Conservation (phyloP, 108 stramenopile species). For the Phaeodactylum tricornutum region DNA sequence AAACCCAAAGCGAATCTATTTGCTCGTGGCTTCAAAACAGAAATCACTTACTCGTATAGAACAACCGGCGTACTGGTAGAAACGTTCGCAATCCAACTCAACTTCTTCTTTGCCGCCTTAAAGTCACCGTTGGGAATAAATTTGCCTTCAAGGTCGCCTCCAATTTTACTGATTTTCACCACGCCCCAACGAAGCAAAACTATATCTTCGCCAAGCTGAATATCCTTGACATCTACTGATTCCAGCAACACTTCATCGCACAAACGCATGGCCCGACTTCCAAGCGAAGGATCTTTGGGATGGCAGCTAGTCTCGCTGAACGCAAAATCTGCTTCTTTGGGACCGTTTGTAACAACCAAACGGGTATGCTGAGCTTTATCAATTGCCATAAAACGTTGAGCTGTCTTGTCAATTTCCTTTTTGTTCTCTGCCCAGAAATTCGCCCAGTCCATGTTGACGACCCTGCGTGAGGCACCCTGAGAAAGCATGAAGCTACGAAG, state of each 20-base stretch:
- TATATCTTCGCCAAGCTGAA: constrained; percentile 84
- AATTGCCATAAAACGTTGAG: constrained; percentile 95
- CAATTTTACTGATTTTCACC: constrained; percentile 77
- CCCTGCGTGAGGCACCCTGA: constrained; percentile 83
- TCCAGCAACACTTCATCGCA: constrained; percentile 72
- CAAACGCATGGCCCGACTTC: constrained; percentile 71
- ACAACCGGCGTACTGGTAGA: constrained; percentile 32
- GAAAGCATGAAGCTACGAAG: constrained; percentile 78
- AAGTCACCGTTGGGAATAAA: constrained; percentile 84
- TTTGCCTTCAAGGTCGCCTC: constrained; percentile 54
- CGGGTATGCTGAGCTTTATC: constrained; percentile 47
- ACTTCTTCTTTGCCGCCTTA: constrained; percentile 87
- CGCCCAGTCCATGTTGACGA: constrained; percentile 97
- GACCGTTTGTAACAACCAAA: constrained; percentile 67
- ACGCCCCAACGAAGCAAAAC: constrained; percentile 94
- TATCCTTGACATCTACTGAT: constrained; percentile 76
- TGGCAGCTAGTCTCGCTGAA: constrained; percentile 64
- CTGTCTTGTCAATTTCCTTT: constrained; percentile 85
- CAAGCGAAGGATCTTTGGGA: constrained; percentile 89
- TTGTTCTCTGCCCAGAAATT: constrained; percentile 98
- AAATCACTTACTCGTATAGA: constrained; percentile 77
- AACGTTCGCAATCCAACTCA: constrained; percentile 85
- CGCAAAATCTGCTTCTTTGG: constrained; percentile 20
- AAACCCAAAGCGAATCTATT: no score
- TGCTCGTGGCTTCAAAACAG: no score